Percentiles rank a stretch among this genome's conserved stretches.
These are phyloP conservation scores for Metschnikowia lochheadii DNA, from an alignment of 805 yeast species.

Conservation along the genomic window DNA sequence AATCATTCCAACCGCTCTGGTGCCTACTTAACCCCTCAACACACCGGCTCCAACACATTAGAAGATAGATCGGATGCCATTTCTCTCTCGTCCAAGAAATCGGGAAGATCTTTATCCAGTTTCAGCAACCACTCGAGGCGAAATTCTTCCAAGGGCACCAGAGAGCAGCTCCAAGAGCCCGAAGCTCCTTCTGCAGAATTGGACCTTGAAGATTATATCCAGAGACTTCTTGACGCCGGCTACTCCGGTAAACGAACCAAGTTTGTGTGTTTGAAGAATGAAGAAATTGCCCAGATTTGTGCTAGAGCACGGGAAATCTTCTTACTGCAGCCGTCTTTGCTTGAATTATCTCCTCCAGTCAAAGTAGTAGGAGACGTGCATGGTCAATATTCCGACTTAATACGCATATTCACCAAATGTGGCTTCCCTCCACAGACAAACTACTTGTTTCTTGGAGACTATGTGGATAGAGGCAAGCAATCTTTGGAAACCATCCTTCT, in stretches of 20 bases:
- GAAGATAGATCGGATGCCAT: constrained; percentile 18
- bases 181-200: constrained; percentile 14
- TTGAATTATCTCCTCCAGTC: constrained; percentile 83
- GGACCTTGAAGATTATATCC: constrained; percentile 84
- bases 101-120: constrained; percentile 17
- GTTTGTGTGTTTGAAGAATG: constrained; percentile 83
- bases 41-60: constrained; percentile 14
- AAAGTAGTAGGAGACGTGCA: constrained; percentile 93
- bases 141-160: constrained; percentile 10
- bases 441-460: constrained; percentile 90
- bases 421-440: constrained; percentile 96
- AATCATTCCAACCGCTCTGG: constrained; percentile 16
- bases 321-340: constrained; percentile 80
- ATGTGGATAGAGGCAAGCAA: constrained; percentile 97
- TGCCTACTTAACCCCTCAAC: constrained; percentile 15
- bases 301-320: constrained; percentile 85
- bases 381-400: constrained; percentile 90
- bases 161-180: constrained; percentile 7
- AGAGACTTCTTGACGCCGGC: constrained; percentile 90
- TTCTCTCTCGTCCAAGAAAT: constrained; percentile 13
- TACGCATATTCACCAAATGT: constrained; percentile 88
- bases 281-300: constrained; percentile 76
- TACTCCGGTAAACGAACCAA: constrained; percentile 92
- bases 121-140: constrained; percentile 14
- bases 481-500: constrained; percentile 86